Evolutionary conservation across 202 grass and related monocot genomes (phyloP), one percentile per base, ranked within the genome.

Genomic region (Bolboschoenoplectus hybrid): DNA sequence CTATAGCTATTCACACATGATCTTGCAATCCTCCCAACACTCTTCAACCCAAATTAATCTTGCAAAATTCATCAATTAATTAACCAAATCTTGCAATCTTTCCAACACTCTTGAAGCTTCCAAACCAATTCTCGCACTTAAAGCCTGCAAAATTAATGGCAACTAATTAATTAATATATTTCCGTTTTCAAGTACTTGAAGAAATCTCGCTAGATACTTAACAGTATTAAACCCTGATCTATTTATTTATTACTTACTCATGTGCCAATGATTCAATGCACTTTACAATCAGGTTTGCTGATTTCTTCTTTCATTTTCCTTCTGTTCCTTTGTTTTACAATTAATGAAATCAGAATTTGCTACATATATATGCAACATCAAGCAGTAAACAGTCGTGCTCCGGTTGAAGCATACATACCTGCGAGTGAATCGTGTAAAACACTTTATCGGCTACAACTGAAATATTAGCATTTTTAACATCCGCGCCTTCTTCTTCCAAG

Each of bases 401-500:
- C 26, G 26, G 26, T 26, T 58, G 7, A 66, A 64, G 26, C 26
- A 68, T 68, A 11, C 12, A 13, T 43, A 94, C 94, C 84, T 81
- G 80, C 34, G 75, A 88, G 43, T 93, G 88, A 56, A 97, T 88
- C 41, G 82, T 97, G 84, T 89, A 89, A 61, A 90, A 94, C 45
- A 91, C 87, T 82, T 78, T 85, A n/a, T 81, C 44, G 6, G 52
- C 87, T 16, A 84, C 81, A 35, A 89, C 13, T 3, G 91, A 89
- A 73, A 89, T 60, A 74, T 87, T 92, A 20, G 94, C 90, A 20
- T 81, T 86, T 76, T 88, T 36, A 52, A 92, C 80, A 58, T 92
- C 85, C 9, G 90, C 90, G 3, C 94, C 94, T 97, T 97, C 91
- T 83, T 97, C 91, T 66, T 94, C 87, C 17, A 94, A 73, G 67